Evolutionary conservation across 2,329 filamentous ascomycete species (phyloP).

Genomic region (Curvularia sp.): DNA sequence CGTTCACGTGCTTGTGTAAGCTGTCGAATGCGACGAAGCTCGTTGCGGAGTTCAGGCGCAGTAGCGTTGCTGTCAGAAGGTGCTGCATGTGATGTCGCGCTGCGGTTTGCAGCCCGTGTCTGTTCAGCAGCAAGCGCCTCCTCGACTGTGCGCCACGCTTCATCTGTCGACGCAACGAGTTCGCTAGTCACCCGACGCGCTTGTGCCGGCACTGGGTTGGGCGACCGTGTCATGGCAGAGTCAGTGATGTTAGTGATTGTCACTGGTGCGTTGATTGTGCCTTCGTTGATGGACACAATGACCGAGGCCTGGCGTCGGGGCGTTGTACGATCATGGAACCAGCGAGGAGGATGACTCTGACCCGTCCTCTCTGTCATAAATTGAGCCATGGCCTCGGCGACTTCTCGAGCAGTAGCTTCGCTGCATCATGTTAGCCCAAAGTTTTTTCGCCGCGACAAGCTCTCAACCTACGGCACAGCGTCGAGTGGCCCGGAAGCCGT

Average conservation of each 20-base stretch:
- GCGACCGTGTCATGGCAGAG: conserved; percentile 40
- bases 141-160: conserved; percentile 59
- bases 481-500: conserved; percentile 38
- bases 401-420: conserved; percentile 30
- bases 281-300: conserved; percentile 46
- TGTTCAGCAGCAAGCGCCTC: conserved; percentile 54
- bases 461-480: conserved; percentile 34
- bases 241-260: conserved; percentile 40
- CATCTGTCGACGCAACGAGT: conserved; percentile 46
- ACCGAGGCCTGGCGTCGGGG: conserved; percentile 53
- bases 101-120: conserved; percentile 32
- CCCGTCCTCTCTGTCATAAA: conserved; percentile 31
- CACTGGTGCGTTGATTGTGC: conserved; percentile 32
- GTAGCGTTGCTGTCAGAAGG: conserved; percentile 30
- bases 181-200: conserved; percentile 41
- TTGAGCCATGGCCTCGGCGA: conserved; percentile 31
- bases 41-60: conserved; percentile 42
- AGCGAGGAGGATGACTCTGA: conserved; percentile 28
- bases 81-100: conserved; percentile 16
- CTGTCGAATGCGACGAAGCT: conserved; percentile 47
- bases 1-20: conserved; percentile 49
- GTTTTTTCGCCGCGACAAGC: conserved; percentile 15
- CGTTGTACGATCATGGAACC: conserved; percentile 30
- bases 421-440: conserved; percentile 12
- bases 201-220: conserved; percentile 42